Base-by-base conservation (phyloP, 805 yeast genomes). In the Zygotorulaspora danielsina region DNA sequence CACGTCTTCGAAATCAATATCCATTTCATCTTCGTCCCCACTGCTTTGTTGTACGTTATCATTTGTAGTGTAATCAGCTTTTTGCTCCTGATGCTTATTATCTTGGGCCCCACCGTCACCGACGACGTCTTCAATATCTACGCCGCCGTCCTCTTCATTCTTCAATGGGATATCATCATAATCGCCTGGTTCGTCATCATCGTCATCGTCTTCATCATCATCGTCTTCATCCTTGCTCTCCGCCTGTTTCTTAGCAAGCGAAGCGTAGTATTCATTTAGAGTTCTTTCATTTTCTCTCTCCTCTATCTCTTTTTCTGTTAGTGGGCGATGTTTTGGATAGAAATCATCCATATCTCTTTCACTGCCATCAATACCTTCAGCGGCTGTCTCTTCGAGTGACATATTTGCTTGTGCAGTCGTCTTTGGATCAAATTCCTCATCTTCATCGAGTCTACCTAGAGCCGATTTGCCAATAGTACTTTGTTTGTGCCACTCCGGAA, bases 401-500 rank as follows among this genome's bases (percentile, higher is more conserved):
- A 40, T 39, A 4, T 45, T 40, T 18, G 55, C 57, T 28, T 49
- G 49, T 21, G 50, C 54, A 2, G 53, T 52, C 4, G 49, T 48
- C 32, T 48, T 51, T 13, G 60, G 61, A 47, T 55, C 60, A 18
- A 56, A 55, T 30, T 65, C 69, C 39, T 74, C 82, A 24, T 70
- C 78, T 32, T 65, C 69, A 46, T 73, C 81, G 42, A 78, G 53
- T 46, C 68, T 73, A 42, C 81, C 84, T 42, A 76, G 61, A 3
- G 73, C 70, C 10, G 72, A 63, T 50, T 79, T 71, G 32, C 95
- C 96, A 49, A 90, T 90, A 0, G 99, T 89, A 57, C 90, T 79
- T 51, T 82, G 81, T 48, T 83, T 78, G 59, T 93, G 96, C 99
- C 99, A 93, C 19, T 93, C 81, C 6, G 99, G 99, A 50, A 93